Evolutionary conservation across 2,329 filamentous ascomycete species (phyloP), one percentile per base, ranked within the genome.

Genomic region (Aspergillus bombycis): DNA sequence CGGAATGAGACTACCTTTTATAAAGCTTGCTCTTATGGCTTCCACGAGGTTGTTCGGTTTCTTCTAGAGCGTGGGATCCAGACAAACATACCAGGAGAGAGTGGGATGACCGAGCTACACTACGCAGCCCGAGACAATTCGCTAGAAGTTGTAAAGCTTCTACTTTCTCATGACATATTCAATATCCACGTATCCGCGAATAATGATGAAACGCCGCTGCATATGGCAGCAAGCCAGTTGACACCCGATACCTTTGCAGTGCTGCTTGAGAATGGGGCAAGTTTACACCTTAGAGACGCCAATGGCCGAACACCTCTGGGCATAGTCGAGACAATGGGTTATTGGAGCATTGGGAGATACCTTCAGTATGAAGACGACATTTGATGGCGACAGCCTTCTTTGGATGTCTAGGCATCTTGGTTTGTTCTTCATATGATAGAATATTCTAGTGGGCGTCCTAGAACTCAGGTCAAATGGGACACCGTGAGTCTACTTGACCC

Each of bases 401-500:
- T n/a, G 16, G 1, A 9, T n/a, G 6, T n/a, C 12, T 14, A 36
- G 12, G 34, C 12, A 36, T 16, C 16, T 68, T 28, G 38, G 43
- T 57, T 75, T 71, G 57, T 75, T 74, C 32, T 76, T 74, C 1
- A 65, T 67, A 56, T 78, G 71, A 54, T 77, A 79, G 28, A 74
- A 66, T 21, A 79, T 71, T 23, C 71, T 75, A n/a, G 61, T 62
- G 19, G 68, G 68, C 2, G 65, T 60, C n/a, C 62, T 56, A 14
- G 63, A 34, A 14, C 63, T 60, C 21, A 65, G 61, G 45, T 76
- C 68, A 28, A 77, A 72, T 23, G 66, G 66, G 19, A 79, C 71
- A 2, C 72, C 69, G 55, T 76, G 75, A 16, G 70, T 72, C 23
- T 69, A 63, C 57, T 70, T 69, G 32, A 78, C 62, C 72, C 72